Evolutionary conservation across 2,329 filamentous ascomycete genomes (phyloP).

Genomic region (Madurella mycetomatis): DNA sequence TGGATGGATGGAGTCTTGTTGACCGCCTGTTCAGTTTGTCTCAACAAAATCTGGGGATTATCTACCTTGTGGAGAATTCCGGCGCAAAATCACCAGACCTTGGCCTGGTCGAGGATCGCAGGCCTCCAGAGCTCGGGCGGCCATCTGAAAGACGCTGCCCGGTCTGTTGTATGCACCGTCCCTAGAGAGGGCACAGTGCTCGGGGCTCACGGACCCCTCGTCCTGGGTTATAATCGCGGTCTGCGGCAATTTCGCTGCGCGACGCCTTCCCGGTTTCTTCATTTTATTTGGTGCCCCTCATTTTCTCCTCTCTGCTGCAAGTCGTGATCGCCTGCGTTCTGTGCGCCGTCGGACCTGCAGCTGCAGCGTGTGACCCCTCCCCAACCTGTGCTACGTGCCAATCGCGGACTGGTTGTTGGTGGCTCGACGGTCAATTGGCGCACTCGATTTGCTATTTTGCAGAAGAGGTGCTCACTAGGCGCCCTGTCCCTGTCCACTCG

Average conservation of each 20-base stretch:
- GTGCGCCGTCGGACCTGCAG: constrained; percentile 16
- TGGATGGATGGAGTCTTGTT: neutral
- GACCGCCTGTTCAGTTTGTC: neutral
- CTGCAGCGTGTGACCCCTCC: constrained; percentile 6
- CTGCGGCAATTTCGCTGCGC: neutral
- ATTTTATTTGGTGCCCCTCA: neutral
- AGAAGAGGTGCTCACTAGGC: constrained; percentile 8
- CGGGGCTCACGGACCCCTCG: too few species aligned
- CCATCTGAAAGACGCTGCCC: too few species aligned
- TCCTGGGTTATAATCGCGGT: neutral
- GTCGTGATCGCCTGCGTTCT: constrained; percentile 10
- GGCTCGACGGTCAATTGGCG: constrained; percentile 14
- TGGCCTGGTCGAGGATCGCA: too few species aligned
- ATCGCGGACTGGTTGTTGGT: constrained; percentile 13
- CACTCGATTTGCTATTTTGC: constrained; percentile 18
- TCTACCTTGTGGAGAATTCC: neutral
- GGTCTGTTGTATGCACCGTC: too few species aligned
- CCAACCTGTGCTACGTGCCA: constrained; percentile 16
- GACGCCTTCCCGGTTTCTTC: neutral
- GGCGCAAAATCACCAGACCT: neutral
- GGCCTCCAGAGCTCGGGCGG: too few species aligned
- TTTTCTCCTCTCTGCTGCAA: neutral
- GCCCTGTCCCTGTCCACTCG: constrained; percentile 14
- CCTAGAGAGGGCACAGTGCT: too few species aligned
- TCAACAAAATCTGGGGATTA: neutral